Percentiles rank a stretch among this genome's conserved stretches.
Conservation (phyloP, 805 yeast species). For the Saccharomycopsis vini region DNA sequence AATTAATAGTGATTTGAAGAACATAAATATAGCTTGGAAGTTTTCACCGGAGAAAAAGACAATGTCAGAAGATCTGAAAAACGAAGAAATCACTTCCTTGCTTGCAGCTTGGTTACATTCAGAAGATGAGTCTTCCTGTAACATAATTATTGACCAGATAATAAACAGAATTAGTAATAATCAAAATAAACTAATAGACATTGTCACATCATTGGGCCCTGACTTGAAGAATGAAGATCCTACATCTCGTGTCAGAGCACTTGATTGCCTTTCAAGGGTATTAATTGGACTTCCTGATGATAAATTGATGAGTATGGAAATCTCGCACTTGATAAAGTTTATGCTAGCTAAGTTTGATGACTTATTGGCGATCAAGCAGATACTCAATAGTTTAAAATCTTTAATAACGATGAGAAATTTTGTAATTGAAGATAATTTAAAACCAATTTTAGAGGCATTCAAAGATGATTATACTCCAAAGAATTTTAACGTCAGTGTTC, state of each 20-base stretch:
- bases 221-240: slow-evolving; percentile 41
- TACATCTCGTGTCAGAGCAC: slow-evolving; percentile 30
- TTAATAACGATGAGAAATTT: slow-evolving; percentile 46
- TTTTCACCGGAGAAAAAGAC: too few species aligned
- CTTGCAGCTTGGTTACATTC: too few species aligned
- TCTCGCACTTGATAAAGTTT: slow-evolving; percentile 46
- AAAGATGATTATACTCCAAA: slow-evolving; percentile 42
- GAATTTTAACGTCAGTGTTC: slow-evolving; percentile 48
- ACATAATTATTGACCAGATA: slow-evolving; percentile 1
- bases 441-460: slow-evolving; percentile 31
- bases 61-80: too few species aligned
- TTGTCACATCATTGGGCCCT: slow-evolving; percentile 36
- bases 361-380: slow-evolving; percentile 40
- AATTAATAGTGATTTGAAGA: too few species aligned
- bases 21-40: too few species aligned
- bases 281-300: slow-evolving; percentile 25
- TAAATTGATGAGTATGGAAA: slow-evolving; percentile 34
- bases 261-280: slow-evolving; percentile 34
- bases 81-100: too few species aligned
- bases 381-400: slow-evolving; percentile 45
- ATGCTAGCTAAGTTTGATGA: slow-evolving; percentile 55
- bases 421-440: slow-evolving; percentile 25
- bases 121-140: too few species aligned
- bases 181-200: slow-evolving; percentile 3
- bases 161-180: neutral